Conservation (phyloP, 306 rosid species). For the Vigna radiata region DNA sequence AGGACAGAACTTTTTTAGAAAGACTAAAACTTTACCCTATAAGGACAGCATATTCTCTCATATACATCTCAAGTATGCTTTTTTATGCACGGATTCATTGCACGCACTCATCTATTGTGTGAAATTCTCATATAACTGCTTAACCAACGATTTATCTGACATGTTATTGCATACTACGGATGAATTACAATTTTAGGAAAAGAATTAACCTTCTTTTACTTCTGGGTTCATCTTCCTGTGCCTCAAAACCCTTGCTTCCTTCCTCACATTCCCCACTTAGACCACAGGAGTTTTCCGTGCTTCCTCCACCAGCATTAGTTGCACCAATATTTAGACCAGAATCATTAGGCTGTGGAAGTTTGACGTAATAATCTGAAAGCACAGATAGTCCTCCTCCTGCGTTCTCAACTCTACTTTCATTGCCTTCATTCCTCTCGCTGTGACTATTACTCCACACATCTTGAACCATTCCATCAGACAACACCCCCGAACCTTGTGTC, state of each 20-base stretch:
- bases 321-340: slow-evolving; percentile 44
- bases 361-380: slow-evolving; percentile 53
- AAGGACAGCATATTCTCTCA: no score
- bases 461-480: slow-evolving; percentile 60
- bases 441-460: slow-evolving; percentile 55
- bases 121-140: not conserved
- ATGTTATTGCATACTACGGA: not conserved
- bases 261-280: slow-evolving; percentile 75
- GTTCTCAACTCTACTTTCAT: slow-evolving; percentile 62
- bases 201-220: slow-evolving; percentile 69
- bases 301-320: slow-evolving; percentile 48
- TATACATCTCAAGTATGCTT: no score
- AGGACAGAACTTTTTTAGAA: no score
- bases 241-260: slow-evolving; percentile 67
- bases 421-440: slow-evolving; percentile 63
- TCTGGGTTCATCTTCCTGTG: slow-evolving; percentile 64
- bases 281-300: slow-evolving; percentile 68
- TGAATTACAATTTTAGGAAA: not conserved
- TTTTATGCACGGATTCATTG: no score
- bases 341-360: slow-evolving; percentile 47
- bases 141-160: slow-evolving; percentile 11
- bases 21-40: no score
- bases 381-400: slow-evolving; percentile 47
- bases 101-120: no score
- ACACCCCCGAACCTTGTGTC: slow-evolving; percentile 61